Conservation (phyloP, 75 land plant species). For the Azolla pinnata region DNA sequence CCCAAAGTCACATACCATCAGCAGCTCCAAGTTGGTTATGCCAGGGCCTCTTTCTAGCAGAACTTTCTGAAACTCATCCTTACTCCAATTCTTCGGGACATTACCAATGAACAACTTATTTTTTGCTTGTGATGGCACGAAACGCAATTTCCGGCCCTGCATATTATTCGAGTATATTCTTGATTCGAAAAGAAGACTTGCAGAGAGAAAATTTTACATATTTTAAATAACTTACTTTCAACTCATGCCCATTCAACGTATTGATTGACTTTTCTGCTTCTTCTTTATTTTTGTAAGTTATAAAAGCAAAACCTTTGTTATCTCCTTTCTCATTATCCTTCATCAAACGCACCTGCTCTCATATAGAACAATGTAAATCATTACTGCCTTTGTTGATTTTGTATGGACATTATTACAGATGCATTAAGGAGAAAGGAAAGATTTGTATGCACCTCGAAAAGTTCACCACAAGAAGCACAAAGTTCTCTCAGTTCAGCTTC, state of each 20-base stretch:
- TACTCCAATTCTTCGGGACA: conserved; percentile 69
- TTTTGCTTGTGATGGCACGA: conserved; percentile 75
- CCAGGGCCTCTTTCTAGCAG: conserved; percentile 67
- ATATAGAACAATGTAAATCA: no score
- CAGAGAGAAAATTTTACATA: not conserved
- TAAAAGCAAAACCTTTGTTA: conserved; percentile 90
- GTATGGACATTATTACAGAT: no score
- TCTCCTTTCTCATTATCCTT: conserved; percentile 68
- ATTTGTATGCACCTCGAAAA: conserved; percentile 48
- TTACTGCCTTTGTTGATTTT: no score
- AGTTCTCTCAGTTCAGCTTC: conserved; percentile 67
- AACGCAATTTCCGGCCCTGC: conserved; percentile 70
- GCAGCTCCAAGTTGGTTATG: conserved; percentile 44
- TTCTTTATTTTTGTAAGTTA: conserved; percentile 63
- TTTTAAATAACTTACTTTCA: conserved; percentile 42
- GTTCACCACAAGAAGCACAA: conserved; percentile 70
- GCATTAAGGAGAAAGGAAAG: not conserved
- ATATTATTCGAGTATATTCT: not conserved
- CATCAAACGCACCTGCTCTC: conserved; percentile 67
- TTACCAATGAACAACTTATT: conserved; percentile 77
- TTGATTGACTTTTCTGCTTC: conserved; percentile 78
- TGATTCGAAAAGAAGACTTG: not conserved
- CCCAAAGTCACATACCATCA: conserved; percentile 42
- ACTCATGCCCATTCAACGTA: conserved; percentile 46
- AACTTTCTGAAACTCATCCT: conserved; percentile 54